phyloP scores from a whole-genome alignment of 345 rosid species.

The Corchorus olitorius region DNA sequence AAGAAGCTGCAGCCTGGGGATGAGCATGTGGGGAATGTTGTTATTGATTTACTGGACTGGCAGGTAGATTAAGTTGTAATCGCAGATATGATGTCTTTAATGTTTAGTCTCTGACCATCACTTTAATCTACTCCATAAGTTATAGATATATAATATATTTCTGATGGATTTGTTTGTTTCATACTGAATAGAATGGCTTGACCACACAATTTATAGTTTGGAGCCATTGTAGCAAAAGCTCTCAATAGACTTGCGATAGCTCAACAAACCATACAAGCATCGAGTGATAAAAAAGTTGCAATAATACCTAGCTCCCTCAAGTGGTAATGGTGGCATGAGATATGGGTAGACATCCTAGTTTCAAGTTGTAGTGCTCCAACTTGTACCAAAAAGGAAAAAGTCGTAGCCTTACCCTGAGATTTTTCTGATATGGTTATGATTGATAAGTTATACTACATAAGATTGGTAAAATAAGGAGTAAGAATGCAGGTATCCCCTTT shows the following conservation, averaged over 20 bases:
- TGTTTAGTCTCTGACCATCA: background rate
- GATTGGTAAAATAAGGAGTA: background rate
- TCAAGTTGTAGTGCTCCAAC: too few species aligned
- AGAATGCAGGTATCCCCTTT: background rate
- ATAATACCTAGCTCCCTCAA: background rate
- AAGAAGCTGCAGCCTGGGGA: constrained; percentile 54
- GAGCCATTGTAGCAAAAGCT: background rate
- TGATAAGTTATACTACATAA: background rate
- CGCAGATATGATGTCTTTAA: background rate
- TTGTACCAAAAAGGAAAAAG: too few species aligned
- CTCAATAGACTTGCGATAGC: background rate
- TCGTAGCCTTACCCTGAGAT: background rate
- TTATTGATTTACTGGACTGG: constrained; percentile 72
- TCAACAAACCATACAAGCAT: background rate
- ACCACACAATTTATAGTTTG: background rate
- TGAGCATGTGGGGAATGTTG: constrained; percentile 46
- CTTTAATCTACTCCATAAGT: background rate
- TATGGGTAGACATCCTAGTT: too few species aligned
- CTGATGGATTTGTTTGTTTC: background rate
- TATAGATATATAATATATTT: background rate
- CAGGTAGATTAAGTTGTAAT: constrained; percentile 48
- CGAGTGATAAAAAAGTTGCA: background rate
- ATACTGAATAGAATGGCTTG: background rate
- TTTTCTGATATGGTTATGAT: background rate
- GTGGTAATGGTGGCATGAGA: too few species aligned